These are phyloP conservation scores for Arthroderma sp. DNA, from an alignment of 2,329 filamentous ascomycete species.

Conservation along the genomic window DNA sequence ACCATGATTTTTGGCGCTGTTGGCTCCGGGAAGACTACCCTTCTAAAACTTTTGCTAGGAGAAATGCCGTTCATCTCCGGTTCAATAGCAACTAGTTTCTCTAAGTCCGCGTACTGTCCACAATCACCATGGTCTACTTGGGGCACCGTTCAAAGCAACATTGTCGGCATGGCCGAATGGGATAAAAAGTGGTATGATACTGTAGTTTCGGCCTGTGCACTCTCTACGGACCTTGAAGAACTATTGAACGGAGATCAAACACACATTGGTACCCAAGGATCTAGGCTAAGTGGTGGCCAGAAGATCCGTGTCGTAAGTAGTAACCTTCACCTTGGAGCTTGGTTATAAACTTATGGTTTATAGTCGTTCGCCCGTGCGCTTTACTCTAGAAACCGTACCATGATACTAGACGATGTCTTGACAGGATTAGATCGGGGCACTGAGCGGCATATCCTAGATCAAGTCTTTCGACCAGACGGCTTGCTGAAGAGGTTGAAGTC, in stretches of 20 bases:
- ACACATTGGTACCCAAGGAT: slow-evolving; percentile 49
- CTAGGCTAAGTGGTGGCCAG: slow-evolving; percentile 50
- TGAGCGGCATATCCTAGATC: slow-evolving; percentile 54
- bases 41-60: slow-evolving; percentile 5
- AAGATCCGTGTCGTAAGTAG: slow-evolving; percentile 60
- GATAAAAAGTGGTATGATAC: slow-evolving; percentile 45
- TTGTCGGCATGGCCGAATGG: slow-evolving; percentile 51
- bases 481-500: slow-evolving; percentile 62
- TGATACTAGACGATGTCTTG: slow-evolving; percentile 4
- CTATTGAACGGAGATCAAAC: slow-evolving; percentile 54
- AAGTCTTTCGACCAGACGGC: slow-evolving; percentile 53
- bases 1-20: slow-evolving; percentile 11
- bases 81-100: neutral
- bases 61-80: neutral
- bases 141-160: slow-evolving; percentile 7
- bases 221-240: slow-evolving; percentile 49
- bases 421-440: neutral
- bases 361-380: slow-evolving; percentile 4
- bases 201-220: slow-evolving; percentile 53
- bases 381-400: neutral
- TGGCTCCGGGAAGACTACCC: slow-evolving; percentile 12
- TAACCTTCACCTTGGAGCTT: slow-evolving; percentile 52
- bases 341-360: slow-evolving; percentile 15
- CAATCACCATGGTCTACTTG: slow-evolving; percentile 2
- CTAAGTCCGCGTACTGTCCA: slow-evolving; percentile 1